A percentile compares a stretch with the other conserved stretches of the same genome.
These are phyloP conservation scores for Cucumis cinereus DNA, from an alignment of 306 rosid genomes.

Conservation along the genomic window DNA sequence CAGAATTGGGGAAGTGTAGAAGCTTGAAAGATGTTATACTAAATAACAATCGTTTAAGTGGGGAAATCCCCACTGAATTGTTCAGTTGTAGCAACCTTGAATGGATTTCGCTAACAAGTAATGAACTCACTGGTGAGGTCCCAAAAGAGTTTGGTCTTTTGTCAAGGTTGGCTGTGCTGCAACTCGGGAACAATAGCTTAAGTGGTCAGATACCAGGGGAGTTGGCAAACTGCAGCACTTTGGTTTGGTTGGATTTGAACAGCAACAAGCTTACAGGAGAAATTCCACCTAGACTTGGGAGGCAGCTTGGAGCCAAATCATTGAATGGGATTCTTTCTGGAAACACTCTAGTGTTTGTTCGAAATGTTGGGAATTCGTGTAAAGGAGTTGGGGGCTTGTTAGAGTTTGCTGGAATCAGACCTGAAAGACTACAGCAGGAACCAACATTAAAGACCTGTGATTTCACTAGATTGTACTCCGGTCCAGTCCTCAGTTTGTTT, in stretches of 20 bases:
- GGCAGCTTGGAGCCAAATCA: constrained; percentile 78
- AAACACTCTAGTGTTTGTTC: constrained; percentile 80
- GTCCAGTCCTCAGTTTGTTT: constrained; percentile 72
- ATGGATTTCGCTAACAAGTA: constrained; percentile 92
- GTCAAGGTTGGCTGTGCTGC: constrained; percentile 80
- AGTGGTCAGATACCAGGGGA: constrained; percentile 77
- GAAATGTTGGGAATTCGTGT: constrained; percentile 83
- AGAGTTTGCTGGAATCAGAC: constrained; percentile 79
- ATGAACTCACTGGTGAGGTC: constrained; percentile 55
- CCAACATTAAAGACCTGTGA: constrained; percentile 82
- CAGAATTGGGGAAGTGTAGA: constrained; percentile 74
- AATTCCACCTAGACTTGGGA: constrained; percentile 85
- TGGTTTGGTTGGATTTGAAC: constrained; percentile 98
- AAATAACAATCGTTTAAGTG: constrained; percentile 57
- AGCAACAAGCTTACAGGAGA: constrained; percentile 92
- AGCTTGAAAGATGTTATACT: constrained; percentile 82
- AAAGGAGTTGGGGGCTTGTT: constrained; percentile 93
- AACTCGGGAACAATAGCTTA: constrained; percentile 88
- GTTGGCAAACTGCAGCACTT: constrained; percentile 66
- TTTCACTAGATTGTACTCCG: constrained; percentile 82
- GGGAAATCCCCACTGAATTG: constrained; percentile 65
- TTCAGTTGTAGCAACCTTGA: constrained; percentile 79
- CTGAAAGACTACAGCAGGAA: constrained; percentile 67
- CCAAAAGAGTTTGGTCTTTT: constrained; percentile 59
- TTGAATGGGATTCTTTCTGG: constrained; percentile 76